Percentiles rank a stretch among this genome's conserved stretches.
Conservation (phyloP, 2,329 filamentous ascomycete genomes). For the Pezicula carpinea region DNA sequence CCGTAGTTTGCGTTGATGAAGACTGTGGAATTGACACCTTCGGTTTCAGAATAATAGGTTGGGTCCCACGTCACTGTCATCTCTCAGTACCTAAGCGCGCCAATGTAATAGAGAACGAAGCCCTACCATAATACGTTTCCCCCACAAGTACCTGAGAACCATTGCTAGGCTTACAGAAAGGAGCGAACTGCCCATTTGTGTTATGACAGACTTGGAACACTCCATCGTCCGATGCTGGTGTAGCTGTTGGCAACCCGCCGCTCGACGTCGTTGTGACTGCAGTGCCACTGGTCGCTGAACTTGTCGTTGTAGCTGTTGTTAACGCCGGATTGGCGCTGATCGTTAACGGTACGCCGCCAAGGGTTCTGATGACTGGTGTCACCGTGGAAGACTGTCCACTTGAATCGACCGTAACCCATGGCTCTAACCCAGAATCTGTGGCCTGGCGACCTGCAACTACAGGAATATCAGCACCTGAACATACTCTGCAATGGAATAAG, state of each 20-base stretch:
- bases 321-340: slow-evolving; percentile 16
- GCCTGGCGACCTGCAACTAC: too few relatives aligned
- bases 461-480: too few relatives aligned
- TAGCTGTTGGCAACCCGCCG: slow-evolving; percentile 7
- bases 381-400: slow-evolving; percentile 21
- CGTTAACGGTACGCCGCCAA: slow-evolving; percentile 19
- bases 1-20: slow-evolving; percentile 24
- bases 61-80: slow-evolving; percentile 27
- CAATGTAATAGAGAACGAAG: background rate
- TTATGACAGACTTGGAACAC: slow-evolving; percentile 26
- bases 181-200: slow-evolving; percentile 19
- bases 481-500: too few relatives aligned
- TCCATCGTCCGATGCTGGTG: slow-evolving; percentile 13
- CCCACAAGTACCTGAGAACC: slow-evolving; percentile 23
- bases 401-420: slow-evolving; percentile 24
- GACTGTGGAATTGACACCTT: slow-evolving; percentile 17
- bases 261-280: slow-evolving; percentile 11
- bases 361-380: slow-evolving; percentile 20
- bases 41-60: slow-evolving; percentile 14
- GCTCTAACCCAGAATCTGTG: slow-evolving; percentile 10
- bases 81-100: background rate
- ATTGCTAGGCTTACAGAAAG: slow-evolving; percentile 26
- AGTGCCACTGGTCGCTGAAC: slow-evolving; percentile 7
- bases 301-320: slow-evolving; percentile 15
- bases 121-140: slow-evolving; percentile 25